phyloP scores from a whole-genome alignment of 257 asterid genomes.

The Verbena officinalis region DNA sequence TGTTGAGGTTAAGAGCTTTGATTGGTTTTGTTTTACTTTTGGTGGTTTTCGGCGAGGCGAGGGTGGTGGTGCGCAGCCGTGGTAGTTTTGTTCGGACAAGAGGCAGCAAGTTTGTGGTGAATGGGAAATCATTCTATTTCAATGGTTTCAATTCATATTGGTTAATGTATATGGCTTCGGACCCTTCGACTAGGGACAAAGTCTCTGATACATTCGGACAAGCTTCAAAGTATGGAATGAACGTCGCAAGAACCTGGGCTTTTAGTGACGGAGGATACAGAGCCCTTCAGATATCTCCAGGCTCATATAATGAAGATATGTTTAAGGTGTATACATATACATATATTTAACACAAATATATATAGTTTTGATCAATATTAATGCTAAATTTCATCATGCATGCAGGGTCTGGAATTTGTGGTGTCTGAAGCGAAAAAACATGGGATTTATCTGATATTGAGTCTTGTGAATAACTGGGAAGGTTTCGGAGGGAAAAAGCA shows the following conservation, averaged over 20 bases:
- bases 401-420: slow-evolving; percentile 52
- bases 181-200: slow-evolving; percentile 45
- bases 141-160: slow-evolving; percentile 70
- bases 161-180: slow-evolving; percentile 57
- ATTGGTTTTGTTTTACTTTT: slow-evolving; percentile 18
- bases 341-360: neutral
- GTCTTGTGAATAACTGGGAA: slow-evolving; percentile 52
- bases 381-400: neutral
- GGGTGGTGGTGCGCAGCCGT: slow-evolving; percentile 10
- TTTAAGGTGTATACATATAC: slow-evolving; percentile 48
- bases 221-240: slow-evolving; percentile 54
- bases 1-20: slow-evolving; percentile 31
- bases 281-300: slow-evolving; percentile 49
- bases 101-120: slow-evolving; percentile 42
- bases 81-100: slow-evolving; percentile 35
- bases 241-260: slow-evolving; percentile 65
- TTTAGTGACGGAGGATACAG: slow-evolving; percentile 61
- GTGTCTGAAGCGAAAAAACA: slow-evolving; percentile 51
- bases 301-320: slow-evolving; percentile 48
- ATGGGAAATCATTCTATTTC: slow-evolving; percentile 48
- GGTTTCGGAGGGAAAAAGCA: slow-evolving; percentile 53
- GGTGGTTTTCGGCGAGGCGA: slow-evolving; percentile 25
- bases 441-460: slow-evolving; percentile 46
- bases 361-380: too few relatives aligned
- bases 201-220: slow-evolving; percentile 41